These are phyloP conservation scores for Candida vartiovaarae DNA, from an alignment of 805 yeast species.

Conservation along the genomic window DNA sequence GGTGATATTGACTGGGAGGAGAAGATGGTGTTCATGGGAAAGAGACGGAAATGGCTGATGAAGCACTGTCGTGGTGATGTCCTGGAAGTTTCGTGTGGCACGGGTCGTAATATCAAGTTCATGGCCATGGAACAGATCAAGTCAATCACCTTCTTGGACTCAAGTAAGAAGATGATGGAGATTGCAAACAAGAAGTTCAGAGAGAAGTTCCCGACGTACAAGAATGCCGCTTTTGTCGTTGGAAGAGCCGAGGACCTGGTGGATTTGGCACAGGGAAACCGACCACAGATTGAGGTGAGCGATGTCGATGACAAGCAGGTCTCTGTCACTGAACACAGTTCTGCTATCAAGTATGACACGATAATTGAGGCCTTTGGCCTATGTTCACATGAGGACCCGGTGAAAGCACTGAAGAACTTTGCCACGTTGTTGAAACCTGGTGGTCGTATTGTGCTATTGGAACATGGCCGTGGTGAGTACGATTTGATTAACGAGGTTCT, in stretches of 20 bases:
- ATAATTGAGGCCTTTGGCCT: conserved; percentile 91
- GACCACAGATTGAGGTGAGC: conserved; percentile 15
- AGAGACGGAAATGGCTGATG: conserved; percentile 74
- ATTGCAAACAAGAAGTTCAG: conserved; percentile 69
- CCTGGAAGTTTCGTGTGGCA: conserved; percentile 91
- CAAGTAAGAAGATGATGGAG: conserved; percentile 82
- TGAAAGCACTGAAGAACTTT: conserved; percentile 71
- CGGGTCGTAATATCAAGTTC: conserved; percentile 86
- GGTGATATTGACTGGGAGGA: conserved; percentile 59
- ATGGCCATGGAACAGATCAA: conserved; percentile 51
- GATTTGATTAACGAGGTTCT: conserved; percentile 70
- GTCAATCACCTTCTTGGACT: conserved; percentile 80
- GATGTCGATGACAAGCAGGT: conserved; percentile 22
- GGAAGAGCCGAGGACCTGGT: conserved; percentile 83
- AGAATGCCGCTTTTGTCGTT: conserved; percentile 77
- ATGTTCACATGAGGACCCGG: conserved; percentile 95
- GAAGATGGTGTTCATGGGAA: conserved; percentile 37
- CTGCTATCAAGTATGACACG: conserved; percentile 70
- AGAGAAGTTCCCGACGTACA: conserved; percentile 55
- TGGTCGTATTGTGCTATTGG: conserved; percentile 81
- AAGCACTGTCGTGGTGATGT: conserved; percentile 79
- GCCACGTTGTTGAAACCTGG: conserved; percentile 70
- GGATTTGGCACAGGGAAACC: conserved; percentile 38
- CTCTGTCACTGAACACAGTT: conserved; percentile 18
- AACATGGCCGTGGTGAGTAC: conserved; percentile 87